Base-by-base conservation (phyloP, 495 filamentous ascomycete species). In the Trichoderma reesei region DNA sequence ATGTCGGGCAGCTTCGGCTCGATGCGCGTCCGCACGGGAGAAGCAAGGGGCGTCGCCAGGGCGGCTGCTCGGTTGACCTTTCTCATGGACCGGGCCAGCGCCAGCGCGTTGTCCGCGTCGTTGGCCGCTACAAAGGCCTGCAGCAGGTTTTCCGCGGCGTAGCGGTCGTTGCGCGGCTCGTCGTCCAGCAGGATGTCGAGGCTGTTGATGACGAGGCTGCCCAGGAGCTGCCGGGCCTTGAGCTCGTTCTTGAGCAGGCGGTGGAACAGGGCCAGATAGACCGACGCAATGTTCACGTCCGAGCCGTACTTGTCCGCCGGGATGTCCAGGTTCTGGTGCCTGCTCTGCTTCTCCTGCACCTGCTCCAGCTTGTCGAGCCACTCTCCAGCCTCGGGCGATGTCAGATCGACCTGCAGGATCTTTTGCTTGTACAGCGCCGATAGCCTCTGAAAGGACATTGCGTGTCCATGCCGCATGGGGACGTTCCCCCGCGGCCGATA, bases 1-100 rank as follows among this genome's bases (percentile, higher is more conserved):
- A 65, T 65, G 6, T 54, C 31, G 9, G 64, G 64, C 31, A 65
- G 64, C 56, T 44, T 60, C 5, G 64, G 64, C 26, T 65, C 64
- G 7, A 62, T 16, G 4, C 36, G 16, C 36, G 48, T 48, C 10
- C n/a, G 64, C 20, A 61, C 41, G 6, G 64, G 59, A 26, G 39
- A 48, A 38, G 37, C 56, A 5, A 31, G 34, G 2, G 37, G 41
- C 13, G 39, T 62, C 20, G 26, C 11, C 20, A 60, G 18, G 5
- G 64, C 31, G 33, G 36, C 42, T 14, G 14, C 48, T 2, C 33
- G 56, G 14, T 38, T 61, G 48, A 48, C 18, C 4, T 38, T 39
- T 26, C 64, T 33, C 64, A 62, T 65, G 16, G 59, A 61, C 13
- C 13, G 20, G 18, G 39, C 39, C 42, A 65, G 41, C 36, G 64